Evolutionary conservation across 1,284 basidiomycete genomes (phyloP), one percentile per base, ranked within the genome.

Genomic region (Prillingera fragicola): DNA sequence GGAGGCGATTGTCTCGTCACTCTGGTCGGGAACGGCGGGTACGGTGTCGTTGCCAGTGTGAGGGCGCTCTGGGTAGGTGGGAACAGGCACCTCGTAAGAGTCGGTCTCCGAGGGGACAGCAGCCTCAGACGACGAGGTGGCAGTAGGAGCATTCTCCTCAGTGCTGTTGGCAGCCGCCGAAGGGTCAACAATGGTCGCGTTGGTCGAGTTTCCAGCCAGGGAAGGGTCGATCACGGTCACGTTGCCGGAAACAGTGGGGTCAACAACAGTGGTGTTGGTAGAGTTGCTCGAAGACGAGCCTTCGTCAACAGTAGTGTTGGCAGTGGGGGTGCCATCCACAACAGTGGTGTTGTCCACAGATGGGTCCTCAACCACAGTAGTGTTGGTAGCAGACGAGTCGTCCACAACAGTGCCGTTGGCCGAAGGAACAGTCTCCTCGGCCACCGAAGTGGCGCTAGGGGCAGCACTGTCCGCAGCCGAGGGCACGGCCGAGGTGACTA

Each of bases 11-110:
- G 55, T 46, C 14, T 52, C 50, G 41, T 50, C 52, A 8, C 50
- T 50, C n/a, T 55, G 33, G 39, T 56, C 55, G 21, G 57, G 57
- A 5, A 52, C 43, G 15, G 51, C 45, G 13, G 58, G 59, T n/a
- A 62, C 49, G 3, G 62, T 65, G 54, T 64, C 50, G 34, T 45
- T 43, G n/a, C 58, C 60, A 25, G 40, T 31, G 22, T n/a, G 13
- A 48, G 50, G 24, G 38, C 37, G 39, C 15, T 22, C 29, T 5
- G 50, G 34, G 36, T 31, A 32, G 14, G 50, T 44, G 14, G 56
- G 45, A 29, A 23, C 15, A 25, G 8, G 19, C 8, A 17, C 25
- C 10, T 29, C 29, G 29, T 45, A 49, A 5, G 41, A 45, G 12
- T 46, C 27, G 25, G 40, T 29, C 17, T 22, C 33, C 38, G n/a